phyloP scores from a whole-genome alignment of 2,329 filamentous ascomycete genomes.

The Fusarium odoratissimum region DNA sequence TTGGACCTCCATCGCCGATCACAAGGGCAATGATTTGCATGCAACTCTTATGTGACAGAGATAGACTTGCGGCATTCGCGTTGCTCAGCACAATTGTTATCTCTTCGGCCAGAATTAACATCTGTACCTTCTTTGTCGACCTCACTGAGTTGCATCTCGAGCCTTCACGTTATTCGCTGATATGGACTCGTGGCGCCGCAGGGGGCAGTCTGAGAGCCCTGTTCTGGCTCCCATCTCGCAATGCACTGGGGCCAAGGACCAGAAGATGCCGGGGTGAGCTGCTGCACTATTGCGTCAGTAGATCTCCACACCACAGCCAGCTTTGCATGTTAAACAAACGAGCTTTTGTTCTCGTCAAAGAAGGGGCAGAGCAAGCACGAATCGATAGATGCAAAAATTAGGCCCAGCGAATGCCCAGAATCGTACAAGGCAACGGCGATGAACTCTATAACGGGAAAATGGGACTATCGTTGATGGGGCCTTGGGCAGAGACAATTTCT shows the following conservation, averaged over 20 bases:
- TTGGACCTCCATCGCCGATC: slow-evolving; percentile 29
- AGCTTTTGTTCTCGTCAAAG: slow-evolving; percentile 21
- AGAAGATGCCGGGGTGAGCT: slow-evolving; percentile 31
- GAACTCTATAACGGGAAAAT: slow-evolving; percentile 8
- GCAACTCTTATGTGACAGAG: slow-evolving; percentile 16
- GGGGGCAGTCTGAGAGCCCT: slow-evolving; percentile 32
- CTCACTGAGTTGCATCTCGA: slow-evolving; percentile 12
- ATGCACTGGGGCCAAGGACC: slow-evolving; percentile 27
- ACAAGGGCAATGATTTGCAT: slow-evolving; percentile 29
- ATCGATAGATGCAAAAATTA: slow-evolving; percentile 9
- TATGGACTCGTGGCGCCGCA: slow-evolving; percentile 25
- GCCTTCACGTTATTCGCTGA: slow-evolving; percentile 28
- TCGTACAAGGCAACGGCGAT: not conserved
- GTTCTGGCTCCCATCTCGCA: slow-evolving; percentile 32
- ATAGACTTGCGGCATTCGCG: slow-evolving; percentile 25
- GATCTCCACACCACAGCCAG: slow-evolving; percentile 36
- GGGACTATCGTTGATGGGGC: slow-evolving; percentile 11
- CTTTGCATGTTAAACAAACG: slow-evolving; percentile 32
- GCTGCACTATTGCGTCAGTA: slow-evolving; percentile 48
- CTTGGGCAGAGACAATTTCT: slow-evolving; percentile 31
- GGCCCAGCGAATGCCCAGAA: slow-evolving; percentile 14
- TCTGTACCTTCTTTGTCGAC: slow-evolving; percentile 12
- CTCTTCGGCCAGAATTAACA: not conserved
- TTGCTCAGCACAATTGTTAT: not conserved
- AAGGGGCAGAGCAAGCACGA: slow-evolving; percentile 3